Conservation (phyloP, 2,329 filamentous ascomycete genomes). For the Tolypocladium tundrense region DNA sequence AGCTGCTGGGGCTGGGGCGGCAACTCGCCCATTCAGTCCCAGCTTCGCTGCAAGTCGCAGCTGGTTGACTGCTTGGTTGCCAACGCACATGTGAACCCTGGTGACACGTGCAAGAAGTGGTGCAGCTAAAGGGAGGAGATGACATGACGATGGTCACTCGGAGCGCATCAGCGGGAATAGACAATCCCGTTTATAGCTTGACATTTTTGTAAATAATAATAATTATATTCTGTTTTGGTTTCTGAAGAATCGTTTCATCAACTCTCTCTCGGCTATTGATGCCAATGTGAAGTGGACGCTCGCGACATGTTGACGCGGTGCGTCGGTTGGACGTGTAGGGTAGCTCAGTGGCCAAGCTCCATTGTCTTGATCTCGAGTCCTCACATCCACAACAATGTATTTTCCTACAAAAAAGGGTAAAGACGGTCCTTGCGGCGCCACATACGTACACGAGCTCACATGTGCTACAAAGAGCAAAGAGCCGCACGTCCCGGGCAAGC, state of each 20-base stretch:
- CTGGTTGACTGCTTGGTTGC: slow-evolving; percentile 34
- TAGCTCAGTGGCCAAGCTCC: background rate
- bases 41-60: slow-evolving; percentile 36
- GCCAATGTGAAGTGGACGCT: background rate
- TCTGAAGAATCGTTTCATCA: background rate
- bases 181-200: too few species aligned
- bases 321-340: background rate
- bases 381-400: background rate
- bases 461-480: too few species aligned
- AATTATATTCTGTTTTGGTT: background rate
- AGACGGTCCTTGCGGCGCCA: too few species aligned
- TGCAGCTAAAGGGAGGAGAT: background rate
- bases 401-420: background rate
- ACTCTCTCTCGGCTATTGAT: too few species aligned
- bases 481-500: background rate
- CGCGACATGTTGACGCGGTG: background rate
- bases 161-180: too few species aligned
- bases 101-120: slow-evolving; percentile 29
- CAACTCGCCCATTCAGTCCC: slow-evolving; percentile 20
- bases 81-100: slow-evolving; percentile 26
- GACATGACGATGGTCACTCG: too few species aligned
- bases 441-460: too few species aligned
- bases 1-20: slow-evolving; percentile 16
- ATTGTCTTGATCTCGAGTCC: background rate
- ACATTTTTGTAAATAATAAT: background rate